Base-by-base conservation (phyloP, 2,329 filamentous ascomycete species). In the Colletotrichum sp. region DNA sequence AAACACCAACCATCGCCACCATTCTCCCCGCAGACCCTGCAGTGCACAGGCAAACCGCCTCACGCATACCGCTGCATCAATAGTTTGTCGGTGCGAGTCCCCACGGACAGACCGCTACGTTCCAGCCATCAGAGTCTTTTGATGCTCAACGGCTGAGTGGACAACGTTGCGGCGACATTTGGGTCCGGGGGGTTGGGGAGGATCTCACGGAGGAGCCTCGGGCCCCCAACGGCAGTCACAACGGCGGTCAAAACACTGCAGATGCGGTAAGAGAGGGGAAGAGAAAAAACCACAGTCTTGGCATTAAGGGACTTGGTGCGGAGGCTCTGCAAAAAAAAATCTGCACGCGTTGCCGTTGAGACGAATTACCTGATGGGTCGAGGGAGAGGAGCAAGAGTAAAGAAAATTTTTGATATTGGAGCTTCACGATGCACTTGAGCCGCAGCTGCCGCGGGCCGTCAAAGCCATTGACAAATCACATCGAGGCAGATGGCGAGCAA, bases 201-300 rank as follows among this genome's bases (percentile, higher is more conserved):
- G 68, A 62, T 64, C 59, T 64, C 59, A 24, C 21, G 28, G 56
- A 66, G 61, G 63, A 73, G 63, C 26, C 69, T 48, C 55, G 62
- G 69, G 56, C 24, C 61, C 43, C 69, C 55, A 30, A 63, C 68
- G 55, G 36, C 52, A 62, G 62, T 75, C 69, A 75, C 73, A 75
- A 75, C 69, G 38, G 73, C 73, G 73, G 73, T 75, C 73, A 75
- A 75, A 75, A 63, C 63, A 48, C 28, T 55, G 55, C 68, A 62
- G 38, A 69, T 59, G 69, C 55, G 52, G 59, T 43, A 55, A 43
- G 66, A 13, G 24, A 18, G 30, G 26, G 38, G 18, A 66, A 32
- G 24, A 66, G 21, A 28, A 68, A 38, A 56, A 28, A 32, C 8
- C 28, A 36, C 32, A 34, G 14, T 68, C 62, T 62, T 38, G 62